Base-by-base conservation (phyloP, 805 yeast species). In the Yarrowia keelungensis region DNA sequence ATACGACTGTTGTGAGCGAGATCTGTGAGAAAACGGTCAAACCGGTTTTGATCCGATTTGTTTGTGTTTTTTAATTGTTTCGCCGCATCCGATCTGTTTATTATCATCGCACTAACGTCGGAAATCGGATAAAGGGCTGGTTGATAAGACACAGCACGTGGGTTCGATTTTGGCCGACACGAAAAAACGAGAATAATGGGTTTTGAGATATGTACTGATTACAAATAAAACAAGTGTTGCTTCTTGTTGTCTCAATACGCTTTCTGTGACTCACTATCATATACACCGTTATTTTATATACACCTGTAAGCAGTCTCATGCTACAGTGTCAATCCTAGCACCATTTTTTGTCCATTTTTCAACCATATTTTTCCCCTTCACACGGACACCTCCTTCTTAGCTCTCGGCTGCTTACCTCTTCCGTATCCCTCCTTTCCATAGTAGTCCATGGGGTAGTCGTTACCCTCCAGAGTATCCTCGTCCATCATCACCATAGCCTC, bases 401-500 rank as follows among this genome's bases (percentile, higher is more conserved):
- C 41, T 53, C 58, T 16, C 19, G 97, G 97, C 10, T 83, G 75
- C 72, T 86, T 82, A 7, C 97, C 98, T 72, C 98, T 83, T 11
- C 98, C 98, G 74, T 92, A 93, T 0, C 99, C 98, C 65, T 92
- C 90, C 73, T 85, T 85, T 8, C 89, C 87, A 75, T 95, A 95
- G 76, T 94, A 95, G 76, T 95, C 98, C 99, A 95, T 95, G 10
- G 98, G 98, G 76, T 95, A 95, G 4, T 61, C 46, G 49, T 84
- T 84, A 56, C 78, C 80, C 86, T 95, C 90, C 78, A 81, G 83
- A 45, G 80, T 80, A 74, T 92, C 98, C 56, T 87, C 83, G 8
- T 86, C 89, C 72, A 95, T 78, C 84, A 92, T 84, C 5, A 93
- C 97, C 91, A 91, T 92, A 0, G 97, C 92, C 76, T 95, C 99